phyloP scores from a whole-genome alignment of 768 basidiomycete species.

The Strobilomyces dryophilus region DNA sequence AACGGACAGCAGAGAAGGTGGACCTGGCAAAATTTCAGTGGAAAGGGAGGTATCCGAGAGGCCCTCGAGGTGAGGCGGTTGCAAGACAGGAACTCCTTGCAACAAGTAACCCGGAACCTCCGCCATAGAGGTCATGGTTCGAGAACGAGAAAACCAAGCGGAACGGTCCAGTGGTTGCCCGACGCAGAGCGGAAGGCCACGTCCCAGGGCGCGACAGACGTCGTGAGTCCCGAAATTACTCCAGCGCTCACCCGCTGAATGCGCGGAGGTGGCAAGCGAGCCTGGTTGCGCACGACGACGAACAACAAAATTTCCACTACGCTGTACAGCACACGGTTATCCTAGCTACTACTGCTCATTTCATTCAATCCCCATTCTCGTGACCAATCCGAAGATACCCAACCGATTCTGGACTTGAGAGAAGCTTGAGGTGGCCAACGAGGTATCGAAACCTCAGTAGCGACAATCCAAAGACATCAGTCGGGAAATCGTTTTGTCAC shows the following conservation, averaged over 20 bases:
- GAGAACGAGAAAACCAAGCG: conserved; percentile 24
- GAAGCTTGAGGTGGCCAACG: background rate
- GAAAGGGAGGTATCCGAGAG: conserved; percentile 66
- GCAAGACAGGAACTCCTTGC: conserved; percentile 67
- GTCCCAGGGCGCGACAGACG: conserved; percentile 16
- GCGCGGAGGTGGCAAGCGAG: conserved; percentile 22
- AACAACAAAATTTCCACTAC: conserved; percentile 26
- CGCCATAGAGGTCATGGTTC: conserved; percentile 68
- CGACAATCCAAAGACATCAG: conserved; percentile 1
- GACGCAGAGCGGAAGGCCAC: conserved; percentile 18
- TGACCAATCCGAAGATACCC: background rate
- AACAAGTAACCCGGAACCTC: conserved; percentile 66
- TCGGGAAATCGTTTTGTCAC: conserved; percentile 7
- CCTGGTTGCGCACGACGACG: conserved; percentile 15
- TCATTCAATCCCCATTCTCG: background rate
- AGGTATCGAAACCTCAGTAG: background rate
- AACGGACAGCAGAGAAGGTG: conserved; percentile 68
- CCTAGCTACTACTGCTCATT: conserved; percentile 16
- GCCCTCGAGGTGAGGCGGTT: conserved; percentile 78
- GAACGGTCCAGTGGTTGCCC: conserved; percentile 10
- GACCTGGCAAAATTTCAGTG: conserved; percentile 88
- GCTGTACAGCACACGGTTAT: conserved; percentile 3
- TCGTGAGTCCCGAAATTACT: conserved; percentile 21
- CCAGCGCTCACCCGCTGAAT: conserved; percentile 17
- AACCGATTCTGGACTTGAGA: background rate